A percentile compares a stretch with the other conserved stretches of the same genome.
Evolutionary conservation across 805 yeast species (phyloP).

Genomic region (Lipomyces japonicus): DNA sequence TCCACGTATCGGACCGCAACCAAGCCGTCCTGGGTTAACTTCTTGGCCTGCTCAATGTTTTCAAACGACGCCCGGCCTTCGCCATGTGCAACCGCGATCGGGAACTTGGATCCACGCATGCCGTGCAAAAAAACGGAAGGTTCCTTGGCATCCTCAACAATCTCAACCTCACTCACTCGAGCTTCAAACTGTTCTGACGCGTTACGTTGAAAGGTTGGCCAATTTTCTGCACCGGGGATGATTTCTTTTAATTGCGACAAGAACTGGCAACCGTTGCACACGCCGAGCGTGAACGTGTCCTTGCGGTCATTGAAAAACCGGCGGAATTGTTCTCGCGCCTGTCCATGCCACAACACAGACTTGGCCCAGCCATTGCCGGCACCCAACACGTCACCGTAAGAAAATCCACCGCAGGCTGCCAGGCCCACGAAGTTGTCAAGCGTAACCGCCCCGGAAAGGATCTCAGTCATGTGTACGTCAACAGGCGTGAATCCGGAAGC

Average conservation of each 20-base stretch:
- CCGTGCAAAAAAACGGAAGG: constrained; percentile 71
- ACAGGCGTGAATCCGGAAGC: constrained; percentile 92
- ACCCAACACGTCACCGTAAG: constrained; percentile 97
- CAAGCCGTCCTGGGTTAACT: constrained; percentile 49
- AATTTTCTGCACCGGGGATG: constrained; percentile 89
- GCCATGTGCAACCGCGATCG: constrained; percentile 98
- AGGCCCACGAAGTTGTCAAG: constrained; percentile 82
- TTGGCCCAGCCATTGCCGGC: constrained; percentile 99
- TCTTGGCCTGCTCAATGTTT: constrained; percentile 43
- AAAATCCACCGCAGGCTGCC: constrained; percentile 99
- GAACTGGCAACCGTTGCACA: constrained; percentile 98
- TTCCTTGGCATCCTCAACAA: constrained; percentile 49
- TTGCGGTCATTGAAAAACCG: constrained; percentile 78
- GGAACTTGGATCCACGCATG: constrained; percentile 90
- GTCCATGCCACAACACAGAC: constrained; percentile 80
- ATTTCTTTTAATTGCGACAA: constrained; percentile 76
- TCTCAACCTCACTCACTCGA: constrained; percentile 83
- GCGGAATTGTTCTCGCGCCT: constrained; percentile 69
- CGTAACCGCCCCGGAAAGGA: constrained; percentile 65
- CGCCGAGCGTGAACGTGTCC: constrained; percentile 96
- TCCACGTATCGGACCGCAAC: constrained; percentile 79
- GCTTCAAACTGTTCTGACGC: constrained; percentile 94
- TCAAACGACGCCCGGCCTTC: constrained; percentile 88
- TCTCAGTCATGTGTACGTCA: constrained; percentile 96
- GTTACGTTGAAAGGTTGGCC: constrained; percentile 96